These are phyloP conservation scores for Salinomyces thailandicus DNA, from an alignment of 2,329 filamentous ascomycete genomes.

Conservation along the genomic window DNA sequence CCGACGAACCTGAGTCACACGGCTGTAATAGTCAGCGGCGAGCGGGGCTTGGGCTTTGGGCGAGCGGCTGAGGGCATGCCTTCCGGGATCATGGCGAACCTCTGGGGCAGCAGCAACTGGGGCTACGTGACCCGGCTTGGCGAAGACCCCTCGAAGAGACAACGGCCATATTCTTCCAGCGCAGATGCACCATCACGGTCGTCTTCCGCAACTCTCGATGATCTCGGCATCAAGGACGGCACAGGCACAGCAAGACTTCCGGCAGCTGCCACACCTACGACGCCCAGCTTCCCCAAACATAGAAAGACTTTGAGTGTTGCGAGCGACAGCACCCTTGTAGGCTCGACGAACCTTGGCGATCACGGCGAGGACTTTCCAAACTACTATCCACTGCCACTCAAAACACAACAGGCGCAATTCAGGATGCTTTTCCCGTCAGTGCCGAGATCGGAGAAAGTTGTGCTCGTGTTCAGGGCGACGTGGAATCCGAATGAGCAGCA, in stretches of 20 bases:
- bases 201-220: conserved; percentile 4
- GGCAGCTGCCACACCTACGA: not conserved
- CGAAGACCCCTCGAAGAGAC: conserved; percentile 34
- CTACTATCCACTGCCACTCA: conserved; percentile 64
- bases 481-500: conserved; percentile 71
- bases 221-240: conserved; percentile 8
- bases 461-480: conserved; percentile 84
- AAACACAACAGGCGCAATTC: conserved; percentile 84
- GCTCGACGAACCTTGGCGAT: conserved; percentile 6
- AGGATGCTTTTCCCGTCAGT: conserved; percentile 79
- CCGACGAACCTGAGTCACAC: conserved; percentile 78
- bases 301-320: conserved; percentile 23
- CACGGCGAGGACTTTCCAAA: conserved; percentile 51
- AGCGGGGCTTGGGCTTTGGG: conserved; percentile 58
- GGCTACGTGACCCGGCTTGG: conserved; percentile 53
- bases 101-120: conserved; percentile 88
- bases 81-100: conserved; percentile 78
- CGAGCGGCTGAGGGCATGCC: conserved; percentile 55
- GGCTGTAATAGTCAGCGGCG: conserved; percentile 70
- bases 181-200: not conserved
- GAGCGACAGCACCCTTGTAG: conserved; percentile 3
- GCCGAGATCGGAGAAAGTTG: conserved; percentile 64
- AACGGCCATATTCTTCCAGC: not conserved
- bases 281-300: conserved; percentile 8
- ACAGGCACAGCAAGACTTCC: not conserved